Evolutionary conservation across 305 asterid genomes (phyloP).

Genomic region (Rubia balearica): DNA sequence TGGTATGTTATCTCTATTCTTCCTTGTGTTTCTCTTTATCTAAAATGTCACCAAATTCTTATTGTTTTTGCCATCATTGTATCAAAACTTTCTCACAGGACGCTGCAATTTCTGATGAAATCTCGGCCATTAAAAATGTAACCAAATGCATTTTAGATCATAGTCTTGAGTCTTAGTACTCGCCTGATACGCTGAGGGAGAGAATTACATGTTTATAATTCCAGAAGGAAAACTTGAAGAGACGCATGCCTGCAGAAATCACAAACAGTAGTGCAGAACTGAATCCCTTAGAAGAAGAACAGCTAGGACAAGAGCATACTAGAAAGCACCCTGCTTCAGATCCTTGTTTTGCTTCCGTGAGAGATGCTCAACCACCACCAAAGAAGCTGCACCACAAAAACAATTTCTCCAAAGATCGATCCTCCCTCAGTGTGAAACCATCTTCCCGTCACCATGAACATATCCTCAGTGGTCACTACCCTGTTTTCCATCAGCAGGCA

Average conservation of each 20-base stretch:
- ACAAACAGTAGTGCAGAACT: not conserved
- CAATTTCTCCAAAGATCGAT: not conserved
- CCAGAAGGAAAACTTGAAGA: not conserved
- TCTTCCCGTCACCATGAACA: too few relatives aligned
- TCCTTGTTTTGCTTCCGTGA: too few relatives aligned
- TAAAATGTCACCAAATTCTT: not conserved
- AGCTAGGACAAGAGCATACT: not conserved
- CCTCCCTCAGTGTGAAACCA: not conserved
- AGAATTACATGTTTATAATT: conserved; percentile 8
- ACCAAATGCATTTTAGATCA: conserved; percentile 10
- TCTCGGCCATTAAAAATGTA: conserved; percentile 8
- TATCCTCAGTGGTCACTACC: not conserved
- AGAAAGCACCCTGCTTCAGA: not conserved
- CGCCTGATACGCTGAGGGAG: conserved; percentile 11
- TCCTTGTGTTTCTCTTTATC: not conserved
- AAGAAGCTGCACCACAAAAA: not conserved
- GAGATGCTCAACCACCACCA: not conserved
- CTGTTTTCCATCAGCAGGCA: not conserved
- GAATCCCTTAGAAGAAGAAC: not conserved
- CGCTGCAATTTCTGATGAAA: conserved; percentile 11
- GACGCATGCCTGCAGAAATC: not conserved
- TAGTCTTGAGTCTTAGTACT: conserved; percentile 14
- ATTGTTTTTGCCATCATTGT: not conserved
- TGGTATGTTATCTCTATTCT: conserved; percentile 3
- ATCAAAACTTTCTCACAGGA: conserved; percentile 11